A percentile compares a stretch with the other conserved stretches of the same genome.
These are phyloP conservation scores for Citrus reticulata DNA, from an alignment of 345 rosid species.

Conservation along the genomic window DNA sequence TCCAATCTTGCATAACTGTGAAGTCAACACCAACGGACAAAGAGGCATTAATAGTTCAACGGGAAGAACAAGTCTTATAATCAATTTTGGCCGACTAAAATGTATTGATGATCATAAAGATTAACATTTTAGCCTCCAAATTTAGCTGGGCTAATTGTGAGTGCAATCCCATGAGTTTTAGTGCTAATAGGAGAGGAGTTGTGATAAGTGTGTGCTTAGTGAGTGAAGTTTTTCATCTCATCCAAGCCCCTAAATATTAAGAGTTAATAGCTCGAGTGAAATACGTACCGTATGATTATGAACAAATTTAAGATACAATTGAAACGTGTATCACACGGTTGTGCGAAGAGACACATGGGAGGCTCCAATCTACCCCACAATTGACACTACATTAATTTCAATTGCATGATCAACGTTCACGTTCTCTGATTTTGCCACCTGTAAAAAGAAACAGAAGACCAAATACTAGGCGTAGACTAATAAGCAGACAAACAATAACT, in stretches of 20 bases:
- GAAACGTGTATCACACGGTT: not conserved
- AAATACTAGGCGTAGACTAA: not conserved
- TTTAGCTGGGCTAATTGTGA: too few relatives aligned
- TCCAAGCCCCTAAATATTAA: too few relatives aligned
- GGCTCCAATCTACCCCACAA: not conserved
- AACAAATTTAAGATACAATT: not conserved
- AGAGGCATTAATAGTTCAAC: not conserved
- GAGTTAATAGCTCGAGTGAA: too few relatives aligned
- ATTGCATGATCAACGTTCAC: not conserved
- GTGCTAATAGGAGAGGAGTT: too few relatives aligned
- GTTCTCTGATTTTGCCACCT: constrained; percentile 3
- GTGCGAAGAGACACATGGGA: not conserved
- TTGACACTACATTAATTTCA: not conserved
- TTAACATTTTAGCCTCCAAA: too few relatives aligned
- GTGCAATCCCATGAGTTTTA: too few relatives aligned
- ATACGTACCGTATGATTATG: not conserved
- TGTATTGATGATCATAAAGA: not conserved
- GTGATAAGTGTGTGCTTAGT: too few relatives aligned
- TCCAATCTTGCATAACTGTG: not conserved
- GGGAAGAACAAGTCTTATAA: not conserved
- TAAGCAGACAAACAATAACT: not conserved
- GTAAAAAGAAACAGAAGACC: not conserved
- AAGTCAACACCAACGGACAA: not conserved
- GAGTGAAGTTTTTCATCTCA: too few relatives aligned
- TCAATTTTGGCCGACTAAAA: too few relatives aligned